These are phyloP conservation scores for Fusarium siculi DNA, from an alignment of 2,329 filamentous ascomycete species.

Conservation along the genomic window DNA sequence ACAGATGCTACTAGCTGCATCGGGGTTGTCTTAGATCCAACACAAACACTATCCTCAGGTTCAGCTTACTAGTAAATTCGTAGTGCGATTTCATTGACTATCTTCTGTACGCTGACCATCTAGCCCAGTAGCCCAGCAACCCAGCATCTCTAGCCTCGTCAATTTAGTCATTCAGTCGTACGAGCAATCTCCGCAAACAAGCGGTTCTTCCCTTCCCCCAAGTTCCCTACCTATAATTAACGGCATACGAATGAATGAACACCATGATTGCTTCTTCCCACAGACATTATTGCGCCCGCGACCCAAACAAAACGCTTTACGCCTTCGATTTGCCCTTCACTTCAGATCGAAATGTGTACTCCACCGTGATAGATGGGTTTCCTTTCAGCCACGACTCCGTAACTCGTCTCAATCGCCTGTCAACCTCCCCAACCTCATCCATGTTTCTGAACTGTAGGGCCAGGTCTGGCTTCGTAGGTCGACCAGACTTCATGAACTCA, in stretches of 20 bases:
- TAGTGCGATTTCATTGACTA: constrained; percentile 12
- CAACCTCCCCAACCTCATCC: constrained; percentile 39
- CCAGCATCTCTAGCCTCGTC: constrained; percentile 2
- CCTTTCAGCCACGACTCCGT: constrained; percentile 39
- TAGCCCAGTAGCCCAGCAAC: constrained; percentile 3
- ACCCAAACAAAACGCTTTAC: constrained; percentile 21
- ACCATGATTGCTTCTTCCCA: constrained; percentile 4
- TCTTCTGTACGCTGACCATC: neutral
- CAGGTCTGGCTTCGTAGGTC: constrained; percentile 3
- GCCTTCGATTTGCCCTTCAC: constrained; percentile 43
- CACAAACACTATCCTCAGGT: constrained; percentile 17
- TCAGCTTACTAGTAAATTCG: neutral
- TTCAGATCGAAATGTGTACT: constrained; percentile 41
- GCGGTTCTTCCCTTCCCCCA: neutral
- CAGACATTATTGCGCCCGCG: constrained; percentile 2
- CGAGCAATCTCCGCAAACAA: constrained; percentile 23
- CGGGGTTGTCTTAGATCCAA: constrained; percentile 26
- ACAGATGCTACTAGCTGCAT: constrained; percentile 30
- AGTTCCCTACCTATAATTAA: neutral
- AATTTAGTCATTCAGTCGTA: constrained; percentile 21
- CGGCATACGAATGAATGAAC: neutral
- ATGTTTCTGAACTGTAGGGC: constrained; percentile 39
- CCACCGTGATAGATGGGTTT: constrained; percentile 27
- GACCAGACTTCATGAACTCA: constrained; percentile 14
- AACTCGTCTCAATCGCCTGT: constrained; percentile 31